phyloP scores from a whole-genome alignment of 2,329 filamentous ascomycete species.

The Orbilia javanica region DNA sequence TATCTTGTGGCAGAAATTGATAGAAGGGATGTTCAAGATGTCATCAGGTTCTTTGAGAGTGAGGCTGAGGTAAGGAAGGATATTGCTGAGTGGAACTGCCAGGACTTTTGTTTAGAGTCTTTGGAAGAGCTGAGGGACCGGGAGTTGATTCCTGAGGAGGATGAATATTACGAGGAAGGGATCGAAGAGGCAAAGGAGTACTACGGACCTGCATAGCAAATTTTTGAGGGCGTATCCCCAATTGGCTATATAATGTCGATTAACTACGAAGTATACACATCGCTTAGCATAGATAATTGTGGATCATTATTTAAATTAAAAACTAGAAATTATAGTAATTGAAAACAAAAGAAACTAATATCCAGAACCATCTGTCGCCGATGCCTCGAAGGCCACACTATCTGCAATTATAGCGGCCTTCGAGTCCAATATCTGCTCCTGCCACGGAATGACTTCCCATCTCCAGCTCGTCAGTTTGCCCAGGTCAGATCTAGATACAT shows the following conservation, averaged over 20 bases:
- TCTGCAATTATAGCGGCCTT: neutral
- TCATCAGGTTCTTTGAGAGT: conserved; percentile 31
- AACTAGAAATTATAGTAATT: neutral
- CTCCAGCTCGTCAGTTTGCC: conserved; percentile 6
- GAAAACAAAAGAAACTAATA: neutral
- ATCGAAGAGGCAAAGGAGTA: neutral
- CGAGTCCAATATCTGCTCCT: neutral
- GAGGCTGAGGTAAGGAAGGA: conserved; percentile 39
- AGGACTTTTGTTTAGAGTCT: conserved; percentile 39
- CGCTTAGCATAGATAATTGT: neutral
- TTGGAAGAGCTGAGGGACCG: conserved; percentile 12
- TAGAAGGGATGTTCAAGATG: conserved; percentile 42
- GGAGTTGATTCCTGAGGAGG: neutral
- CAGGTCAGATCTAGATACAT: conserved; percentile 2
- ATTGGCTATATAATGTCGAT: neutral
- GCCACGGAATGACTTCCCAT: conserved; percentile 29
- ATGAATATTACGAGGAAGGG: neutral
- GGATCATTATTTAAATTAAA: neutral
- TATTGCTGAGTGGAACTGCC: conserved; percentile 48
- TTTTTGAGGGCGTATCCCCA: neutral
- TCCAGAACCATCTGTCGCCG: neutral
- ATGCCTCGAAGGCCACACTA: neutral
- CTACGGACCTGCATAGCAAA: neutral
- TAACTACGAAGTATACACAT: too few species aligned
- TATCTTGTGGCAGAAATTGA: conserved; percentile 40